Evolutionary conservation across 2,329 filamentous ascomycete genomes (phyloP).

Genomic region (Calonectria pseudoreteaudii): DNA sequence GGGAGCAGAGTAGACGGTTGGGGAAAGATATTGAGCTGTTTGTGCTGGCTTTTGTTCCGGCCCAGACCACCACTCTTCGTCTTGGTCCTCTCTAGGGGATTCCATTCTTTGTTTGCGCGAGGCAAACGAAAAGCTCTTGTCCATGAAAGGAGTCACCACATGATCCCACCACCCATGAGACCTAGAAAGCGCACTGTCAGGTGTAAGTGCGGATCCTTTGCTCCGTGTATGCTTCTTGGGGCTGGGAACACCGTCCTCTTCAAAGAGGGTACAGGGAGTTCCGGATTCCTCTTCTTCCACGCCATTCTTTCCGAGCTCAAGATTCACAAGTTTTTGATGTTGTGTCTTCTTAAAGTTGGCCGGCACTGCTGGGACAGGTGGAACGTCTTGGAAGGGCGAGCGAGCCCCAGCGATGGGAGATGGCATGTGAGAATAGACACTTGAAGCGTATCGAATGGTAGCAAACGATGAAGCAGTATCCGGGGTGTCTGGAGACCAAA

Average conservation of each 20-base stretch:
- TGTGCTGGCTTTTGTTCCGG: conserved; percentile 28
- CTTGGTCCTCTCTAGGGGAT: conserved; percentile 45
- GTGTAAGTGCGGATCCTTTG: conserved; percentile 51
- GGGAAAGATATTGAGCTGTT: conserved; percentile 29
- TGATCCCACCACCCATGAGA: conserved; percentile 84
- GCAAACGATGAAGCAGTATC: conserved; percentile 59
- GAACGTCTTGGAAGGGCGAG: conserved; percentile 52
- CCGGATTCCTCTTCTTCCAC: conserved; percentile 63
- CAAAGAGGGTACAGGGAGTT: conserved; percentile 76
- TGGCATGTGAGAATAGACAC: conserved; percentile 70
- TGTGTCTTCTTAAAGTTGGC: conserved; percentile 50
- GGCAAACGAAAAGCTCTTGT: conserved; percentile 58
- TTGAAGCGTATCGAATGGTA: conserved; percentile 62
- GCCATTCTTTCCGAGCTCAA: conserved; percentile 41
- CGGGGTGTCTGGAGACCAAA: conserved; percentile 73
- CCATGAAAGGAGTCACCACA: conserved; percentile 76
- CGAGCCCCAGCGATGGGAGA: conserved; percentile 44
- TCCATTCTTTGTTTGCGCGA: conserved; percentile 50
- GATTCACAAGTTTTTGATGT: conserved; percentile 52
- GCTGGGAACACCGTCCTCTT: conserved; percentile 70
- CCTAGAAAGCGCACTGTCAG: conserved; percentile 65
- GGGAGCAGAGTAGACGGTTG: conserved; percentile 27
- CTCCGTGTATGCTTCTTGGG: conserved; percentile 53
- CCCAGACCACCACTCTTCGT: conserved; percentile 53
- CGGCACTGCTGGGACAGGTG: conserved; percentile 72